Conservation (phyloP, 2,329 filamentous ascomycete species). For the Penicillium sp. region DNA sequence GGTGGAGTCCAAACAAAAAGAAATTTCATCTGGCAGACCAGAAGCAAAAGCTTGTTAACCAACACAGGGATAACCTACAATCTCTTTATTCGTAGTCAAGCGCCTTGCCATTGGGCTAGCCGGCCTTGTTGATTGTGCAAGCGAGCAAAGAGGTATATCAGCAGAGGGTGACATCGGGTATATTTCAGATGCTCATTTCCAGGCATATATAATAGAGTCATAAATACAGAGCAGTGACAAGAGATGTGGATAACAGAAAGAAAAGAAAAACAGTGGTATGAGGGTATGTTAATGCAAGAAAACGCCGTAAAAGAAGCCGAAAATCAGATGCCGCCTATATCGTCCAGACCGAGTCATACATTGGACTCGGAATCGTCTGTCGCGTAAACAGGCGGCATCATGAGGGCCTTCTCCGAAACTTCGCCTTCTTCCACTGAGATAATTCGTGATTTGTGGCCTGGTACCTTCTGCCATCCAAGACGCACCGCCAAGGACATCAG, state of each 20-base stretch:
- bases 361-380: conserved; percentile 1
- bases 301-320: not conserved
- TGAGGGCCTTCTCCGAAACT: conserved; percentile 17
- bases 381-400: conserved; percentile 12
- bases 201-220: not conserved
- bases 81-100: conserved; percentile 54
- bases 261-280: not conserved
- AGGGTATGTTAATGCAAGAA: not conserved
- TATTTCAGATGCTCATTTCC: not conserved
- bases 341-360: not conserved
- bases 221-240: not conserved
- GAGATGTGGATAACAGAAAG: not conserved
- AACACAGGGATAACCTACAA: conserved; percentile 48
- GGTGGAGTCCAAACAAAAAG: conserved; percentile 4
- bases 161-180: fast-evolving
- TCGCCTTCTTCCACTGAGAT: conserved; percentile 11
- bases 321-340: conserved; percentile 1
- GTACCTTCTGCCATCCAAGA: conserved; percentile 5
- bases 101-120: conserved; percentile 52
- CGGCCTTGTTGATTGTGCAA: conserved; percentile 13
- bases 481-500: conserved; percentile 15
- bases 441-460: not conserved
- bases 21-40: not conserved
- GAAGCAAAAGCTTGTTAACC: conserved; percentile 23
- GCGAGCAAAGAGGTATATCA: not conserved